phyloP scores from a whole-genome alignment of 345 rosid genomes.

The Syzygium aromaticum region DNA sequence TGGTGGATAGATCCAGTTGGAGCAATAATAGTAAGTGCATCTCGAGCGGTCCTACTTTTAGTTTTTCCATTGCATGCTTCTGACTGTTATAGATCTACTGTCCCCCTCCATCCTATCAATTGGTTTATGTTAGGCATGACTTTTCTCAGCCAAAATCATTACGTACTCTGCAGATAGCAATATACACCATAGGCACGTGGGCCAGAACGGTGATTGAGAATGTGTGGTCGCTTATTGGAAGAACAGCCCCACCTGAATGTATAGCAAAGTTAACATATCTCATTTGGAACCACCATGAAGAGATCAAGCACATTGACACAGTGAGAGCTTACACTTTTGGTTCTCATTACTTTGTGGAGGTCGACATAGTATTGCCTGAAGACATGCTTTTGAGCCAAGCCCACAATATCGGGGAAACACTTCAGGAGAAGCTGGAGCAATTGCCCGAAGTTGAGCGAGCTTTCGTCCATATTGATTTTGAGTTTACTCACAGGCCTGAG shows the following conservation, averaged over 20 bases:
- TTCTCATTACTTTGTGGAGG: constrained; percentile 74
- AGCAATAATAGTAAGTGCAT: constrained; percentile 14
- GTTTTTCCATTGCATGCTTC: neutral
- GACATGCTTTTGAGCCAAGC: constrained; percentile 62
- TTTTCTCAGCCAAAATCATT: neutral
- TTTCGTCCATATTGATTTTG: constrained; percentile 81
- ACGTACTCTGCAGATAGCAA: constrained; percentile 44
- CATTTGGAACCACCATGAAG: constrained; percentile 73
- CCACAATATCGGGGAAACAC: constrained; percentile 77
- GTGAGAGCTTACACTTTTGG: constrained; percentile 86
- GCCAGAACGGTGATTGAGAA: constrained; percentile 68
- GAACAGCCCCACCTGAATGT: constrained; percentile 78
- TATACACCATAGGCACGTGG: constrained; percentile 72
- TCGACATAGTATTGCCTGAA: constrained; percentile 64
- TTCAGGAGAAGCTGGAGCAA: constrained; percentile 81
- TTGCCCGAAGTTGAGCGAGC: constrained; percentile 75
- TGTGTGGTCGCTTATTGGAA: constrained; percentile 55
- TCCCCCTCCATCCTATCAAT: neutral
- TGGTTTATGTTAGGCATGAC: neutral
- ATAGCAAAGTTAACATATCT: constrained; percentile 60
- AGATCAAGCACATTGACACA: constrained; percentile 65
- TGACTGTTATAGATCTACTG: neutral
- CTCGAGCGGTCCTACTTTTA: neutral
- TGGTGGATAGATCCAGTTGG: constrained; percentile 35
- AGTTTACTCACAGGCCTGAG: constrained; percentile 69